Percentiles rank a stretch among this genome's conserved stretches.
phyloP scores from a whole-genome alignment of 495 filamentous ascomycete genomes.

The Podospora pseudocomata region DNA sequence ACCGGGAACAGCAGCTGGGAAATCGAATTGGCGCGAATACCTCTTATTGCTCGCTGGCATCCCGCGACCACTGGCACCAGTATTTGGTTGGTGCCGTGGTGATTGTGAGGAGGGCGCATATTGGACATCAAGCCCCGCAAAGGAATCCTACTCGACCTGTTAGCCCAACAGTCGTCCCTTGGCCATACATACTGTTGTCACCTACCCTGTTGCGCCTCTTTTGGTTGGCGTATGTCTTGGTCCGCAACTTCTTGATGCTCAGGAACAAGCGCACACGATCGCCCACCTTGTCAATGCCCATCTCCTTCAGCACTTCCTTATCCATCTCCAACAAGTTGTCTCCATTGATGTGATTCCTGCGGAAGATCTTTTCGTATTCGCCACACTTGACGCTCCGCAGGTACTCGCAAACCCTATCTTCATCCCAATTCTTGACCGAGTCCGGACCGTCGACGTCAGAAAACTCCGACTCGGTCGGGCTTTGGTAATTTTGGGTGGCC shows the following conservation, averaged over 20 bases:
- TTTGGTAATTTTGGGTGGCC: conserved; percentile 66
- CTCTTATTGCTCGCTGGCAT: conserved; percentile 60
- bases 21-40: conserved; percentile 65
- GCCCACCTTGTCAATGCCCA: conserved; percentile 97
- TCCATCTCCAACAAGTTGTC: conserved; percentile 96
- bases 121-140: conserved; percentile 59
- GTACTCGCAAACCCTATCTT: conserved; percentile 86
- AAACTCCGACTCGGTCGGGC: conserved; percentile 93
- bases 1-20: conserved; percentile 34
- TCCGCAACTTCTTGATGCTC: conserved; percentile 87
- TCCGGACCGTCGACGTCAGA: conserved; percentile 64
- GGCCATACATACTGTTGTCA: conserved; percentile 14
- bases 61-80: conserved; percentile 47
- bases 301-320: conserved; percentile 91
- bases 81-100: conserved; percentile 47
- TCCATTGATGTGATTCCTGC: conserved; percentile 92
- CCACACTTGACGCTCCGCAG: conserved; percentile 83
- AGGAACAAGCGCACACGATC: conserved; percentile 93
- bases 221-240: conserved; percentile 75
- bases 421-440: conserved; percentile 75
- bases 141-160: conserved; percentile 56
- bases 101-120: conserved; percentile 67
- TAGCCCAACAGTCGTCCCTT: conserved; percentile 12
- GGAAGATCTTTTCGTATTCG: conserved; percentile 90
- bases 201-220: conserved; percentile 84